Evolutionary conservation across 1,139 yeast species (phyloP).

Genomic region (Oligophagozyma castellii): DNA sequence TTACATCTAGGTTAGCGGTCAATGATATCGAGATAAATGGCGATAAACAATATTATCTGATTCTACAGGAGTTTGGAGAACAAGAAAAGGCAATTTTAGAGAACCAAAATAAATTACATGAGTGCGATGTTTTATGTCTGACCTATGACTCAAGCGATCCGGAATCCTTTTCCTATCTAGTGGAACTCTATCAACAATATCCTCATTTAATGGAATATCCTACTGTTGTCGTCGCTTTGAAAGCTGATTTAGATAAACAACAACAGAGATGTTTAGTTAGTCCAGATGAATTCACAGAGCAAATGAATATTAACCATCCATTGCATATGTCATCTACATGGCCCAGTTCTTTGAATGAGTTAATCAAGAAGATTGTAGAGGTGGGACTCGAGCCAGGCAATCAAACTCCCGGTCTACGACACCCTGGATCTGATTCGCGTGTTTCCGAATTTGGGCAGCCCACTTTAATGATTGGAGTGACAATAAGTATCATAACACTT

Average conservation of each 20-base stretch:
- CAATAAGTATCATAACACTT: constrained; percentile 36
- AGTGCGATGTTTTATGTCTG: constrained; percentile 83
- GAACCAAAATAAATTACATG: constrained; percentile 55
- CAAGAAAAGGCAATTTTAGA: constrained; percentile 71
- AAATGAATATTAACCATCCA: constrained; percentile 44
- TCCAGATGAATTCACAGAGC: constrained; percentile 75
- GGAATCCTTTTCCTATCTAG: constrained; percentile 75
- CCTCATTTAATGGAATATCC: constrained; percentile 59
- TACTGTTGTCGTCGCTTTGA: constrained; percentile 74
- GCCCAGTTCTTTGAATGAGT: constrained; percentile 74
- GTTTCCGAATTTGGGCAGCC: constrained; percentile 29
- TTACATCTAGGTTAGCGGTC: constrained; percentile 67
- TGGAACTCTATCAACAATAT: constrained; percentile 48
- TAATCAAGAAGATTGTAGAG: constrained; percentile 76
- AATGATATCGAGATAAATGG: constrained; percentile 92
- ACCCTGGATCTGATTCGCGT: constrained; percentile 44
- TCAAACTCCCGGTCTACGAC: constrained; percentile 72
- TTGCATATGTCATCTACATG: constrained; percentile 81
- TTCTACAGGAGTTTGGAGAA: constrained; percentile 82
- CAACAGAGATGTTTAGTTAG: constrained; percentile 78
- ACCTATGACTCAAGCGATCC: constrained; percentile 94
- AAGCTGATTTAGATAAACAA: constrained; percentile 90
- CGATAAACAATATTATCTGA: constrained; percentile 87
- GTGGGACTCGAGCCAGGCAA: constrained; percentile 70
- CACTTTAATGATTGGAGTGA: constrained; percentile 51